phyloP scores from a whole-genome alignment of 2,329 filamentous ascomycete genomes.

The Juglanconis juglandina region DNA sequence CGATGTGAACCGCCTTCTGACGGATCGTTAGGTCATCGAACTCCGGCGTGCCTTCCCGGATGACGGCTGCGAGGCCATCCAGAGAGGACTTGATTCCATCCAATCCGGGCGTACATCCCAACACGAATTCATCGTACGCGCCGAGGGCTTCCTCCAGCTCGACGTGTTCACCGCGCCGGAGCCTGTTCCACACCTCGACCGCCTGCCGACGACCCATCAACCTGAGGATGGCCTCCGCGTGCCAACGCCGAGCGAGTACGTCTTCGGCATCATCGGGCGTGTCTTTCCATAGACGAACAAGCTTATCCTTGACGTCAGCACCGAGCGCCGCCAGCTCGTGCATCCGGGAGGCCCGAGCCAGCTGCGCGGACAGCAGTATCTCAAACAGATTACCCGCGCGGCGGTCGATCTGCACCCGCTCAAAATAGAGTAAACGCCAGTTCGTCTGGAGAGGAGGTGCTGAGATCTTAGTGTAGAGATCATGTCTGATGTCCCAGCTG shows the following conservation, averaged over 20 bases:
- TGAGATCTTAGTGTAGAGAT: slow-evolving; percentile 37
- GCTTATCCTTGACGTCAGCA: slow-evolving; percentile 60
- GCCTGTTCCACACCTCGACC: slow-evolving; percentile 54
- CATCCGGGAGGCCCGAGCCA: slow-evolving; percentile 51
- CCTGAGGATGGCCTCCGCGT: slow-evolving; percentile 54
- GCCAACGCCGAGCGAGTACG: slow-evolving; percentile 57
- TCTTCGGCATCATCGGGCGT: slow-evolving; percentile 51
- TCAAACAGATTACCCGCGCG: slow-evolving; percentile 42
- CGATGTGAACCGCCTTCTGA: slow-evolving; percentile 49
- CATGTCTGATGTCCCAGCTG: slow-evolving; percentile 52
- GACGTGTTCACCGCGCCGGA: slow-evolving; percentile 44
- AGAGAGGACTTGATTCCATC: slow-evolving; percentile 28
- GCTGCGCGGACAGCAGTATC: slow-evolving; percentile 51
- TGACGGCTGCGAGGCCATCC: slow-evolving; percentile 42
- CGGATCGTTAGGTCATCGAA: slow-evolving; percentile 44
- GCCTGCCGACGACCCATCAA: slow-evolving; percentile 59
- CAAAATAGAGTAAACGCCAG: slow-evolving; percentile 52
- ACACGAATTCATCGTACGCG: slow-evolving; percentile 62
- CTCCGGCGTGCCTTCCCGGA: slow-evolving; percentile 38
- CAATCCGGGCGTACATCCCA: slow-evolving; percentile 48
- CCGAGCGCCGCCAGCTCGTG: slow-evolving; percentile 52
- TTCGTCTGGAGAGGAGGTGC: slow-evolving; percentile 39
- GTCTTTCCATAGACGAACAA: slow-evolving; percentile 43
- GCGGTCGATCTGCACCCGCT: slow-evolving; percentile 34
- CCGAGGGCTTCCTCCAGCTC: slow-evolving; percentile 56